Percentiles rank a stretch among this genome's conserved stretches.
Conservation (phyloP, 148 eudicot species). For the Camellia lanceoleosa region DNA sequence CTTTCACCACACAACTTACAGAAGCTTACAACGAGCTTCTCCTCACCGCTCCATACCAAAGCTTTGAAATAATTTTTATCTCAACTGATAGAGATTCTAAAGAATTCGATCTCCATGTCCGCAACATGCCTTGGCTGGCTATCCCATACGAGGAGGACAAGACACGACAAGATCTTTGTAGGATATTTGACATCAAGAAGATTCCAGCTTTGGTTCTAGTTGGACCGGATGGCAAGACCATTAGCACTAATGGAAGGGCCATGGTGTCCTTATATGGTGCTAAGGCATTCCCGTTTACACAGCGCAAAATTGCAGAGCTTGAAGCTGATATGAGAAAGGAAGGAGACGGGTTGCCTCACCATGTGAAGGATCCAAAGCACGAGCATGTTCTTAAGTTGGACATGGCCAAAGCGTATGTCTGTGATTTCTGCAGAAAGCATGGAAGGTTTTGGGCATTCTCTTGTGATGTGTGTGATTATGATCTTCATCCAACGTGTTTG, state of each 20-base stretch:
- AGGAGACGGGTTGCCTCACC: slow-evolving; percentile 42
- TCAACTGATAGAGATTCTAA: slow-evolving; percentile 48
- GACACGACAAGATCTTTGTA: slow-evolving; percentile 40
- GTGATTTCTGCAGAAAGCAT: slow-evolving; percentile 43
- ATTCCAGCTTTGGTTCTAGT: slow-evolving; percentile 47
- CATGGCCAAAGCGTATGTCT: slow-evolving; percentile 55
- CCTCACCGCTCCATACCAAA: slow-evolving; percentile 16
- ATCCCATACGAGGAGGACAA: slow-evolving; percentile 47
- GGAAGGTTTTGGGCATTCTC: slow-evolving; percentile 63
- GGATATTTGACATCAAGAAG: slow-evolving; percentile 49
- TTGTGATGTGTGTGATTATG: slow-evolving; percentile 54
- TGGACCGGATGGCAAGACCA: slow-evolving; percentile 45
- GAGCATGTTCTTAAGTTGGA: slow-evolving; percentile 50
- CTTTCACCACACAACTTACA: slow-evolving; percentile 42
- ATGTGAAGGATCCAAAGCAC: slow-evolving; percentile 44
- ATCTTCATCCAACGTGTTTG: slow-evolving; percentile 55
- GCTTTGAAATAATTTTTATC: slow-evolving; percentile 47
- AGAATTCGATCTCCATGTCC: slow-evolving; percentile 38
- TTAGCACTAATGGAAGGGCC: slow-evolving; percentile 41
- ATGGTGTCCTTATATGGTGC: slow-evolving; percentile 42
- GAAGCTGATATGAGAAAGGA: slow-evolving; percentile 36
- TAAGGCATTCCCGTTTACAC: slow-evolving; percentile 49
- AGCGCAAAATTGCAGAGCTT: slow-evolving; percentile 31
- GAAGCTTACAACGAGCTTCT: slow-evolving; percentile 40
- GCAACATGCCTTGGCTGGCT: slow-evolving; percentile 59